A percentile compares a stretch with the other conserved stretches of the same genome.
Conservation (phyloP, 352 stramenopile species). For the Globisporangium nunn region DNA sequence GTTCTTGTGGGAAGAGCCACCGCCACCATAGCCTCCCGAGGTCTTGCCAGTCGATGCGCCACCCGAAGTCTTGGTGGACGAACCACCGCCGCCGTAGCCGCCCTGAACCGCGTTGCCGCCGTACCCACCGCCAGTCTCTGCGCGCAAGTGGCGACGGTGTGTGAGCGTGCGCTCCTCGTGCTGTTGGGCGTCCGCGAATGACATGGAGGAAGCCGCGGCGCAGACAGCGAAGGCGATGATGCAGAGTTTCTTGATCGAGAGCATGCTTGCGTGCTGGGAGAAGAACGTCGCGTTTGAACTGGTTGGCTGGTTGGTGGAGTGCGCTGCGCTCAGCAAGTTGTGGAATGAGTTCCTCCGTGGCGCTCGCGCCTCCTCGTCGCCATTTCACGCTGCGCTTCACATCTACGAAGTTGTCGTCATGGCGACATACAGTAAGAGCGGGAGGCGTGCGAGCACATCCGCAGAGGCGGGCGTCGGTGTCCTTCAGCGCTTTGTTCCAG, state of each 20-base stretch:
- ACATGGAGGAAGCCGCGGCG: background rate
- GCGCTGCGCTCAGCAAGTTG: background rate
- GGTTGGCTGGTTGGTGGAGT: background rate
- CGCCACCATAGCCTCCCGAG: background rate
- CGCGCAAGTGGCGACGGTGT: background rate
- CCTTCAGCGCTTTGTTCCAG: too few species aligned
- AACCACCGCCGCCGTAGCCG: background rate
- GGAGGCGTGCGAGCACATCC: too few species aligned
- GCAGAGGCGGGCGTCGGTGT: too few species aligned
- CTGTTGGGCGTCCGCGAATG: background rate
- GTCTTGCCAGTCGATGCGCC: background rate
- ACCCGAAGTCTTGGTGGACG: background rate
- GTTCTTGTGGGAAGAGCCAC: too few species aligned
- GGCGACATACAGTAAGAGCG: too few species aligned
- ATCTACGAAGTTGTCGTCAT: too few species aligned
- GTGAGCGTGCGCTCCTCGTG: background rate
- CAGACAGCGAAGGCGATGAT: slow-evolving; percentile 2
- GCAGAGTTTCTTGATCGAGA: slow-evolving; percentile 6
- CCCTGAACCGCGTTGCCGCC: background rate
- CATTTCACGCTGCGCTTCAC: too few species aligned
- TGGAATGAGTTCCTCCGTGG: background rate
- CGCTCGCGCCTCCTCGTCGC: too few species aligned
- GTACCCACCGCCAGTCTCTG: background rate
- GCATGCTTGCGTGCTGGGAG: background rate
- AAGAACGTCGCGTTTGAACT: background rate